These are phyloP conservation scores for Cornus kousa DNA, from an alignment of 148 eudicot genomes.

Conservation along the genomic window DNA sequence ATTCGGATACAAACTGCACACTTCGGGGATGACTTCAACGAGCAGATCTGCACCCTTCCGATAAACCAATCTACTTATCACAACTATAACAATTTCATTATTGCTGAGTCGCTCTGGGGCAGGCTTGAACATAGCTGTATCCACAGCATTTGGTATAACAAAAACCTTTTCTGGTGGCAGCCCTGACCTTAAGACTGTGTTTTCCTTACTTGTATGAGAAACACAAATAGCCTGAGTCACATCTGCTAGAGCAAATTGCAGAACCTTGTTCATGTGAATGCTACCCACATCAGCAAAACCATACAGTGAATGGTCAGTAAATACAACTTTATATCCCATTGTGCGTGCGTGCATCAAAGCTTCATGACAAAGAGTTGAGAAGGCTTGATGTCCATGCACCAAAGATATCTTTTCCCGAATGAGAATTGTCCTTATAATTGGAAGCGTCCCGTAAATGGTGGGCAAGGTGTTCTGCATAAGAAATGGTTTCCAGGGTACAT, in stretches of 20 bases:
- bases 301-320: slow-evolving; percentile 97
- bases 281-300: slow-evolving; percentile 97
- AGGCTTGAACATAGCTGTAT: slow-evolving; percentile 96
- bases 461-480: slow-evolving; percentile 92
- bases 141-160: slow-evolving; percentile 97
- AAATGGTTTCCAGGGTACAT: slow-evolving; percentile 93
- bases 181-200: slow-evolving; percentile 89
- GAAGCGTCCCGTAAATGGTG: slow-evolving; percentile 86
- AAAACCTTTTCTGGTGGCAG: slow-evolving; percentile 84
- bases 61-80: slow-evolving; percentile 93
- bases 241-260: slow-evolving; percentile 93
- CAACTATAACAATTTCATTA: slow-evolving; percentile 78
- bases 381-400: slow-evolving; percentile 99
- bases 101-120: slow-evolving; percentile 59
- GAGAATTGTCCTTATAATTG: slow-evolving; percentile 77
- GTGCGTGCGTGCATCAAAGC: slow-evolving; percentile 98
- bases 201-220: slow-evolving; percentile 98
- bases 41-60: slow-evolving; percentile 97
- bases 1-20: slow-evolving; percentile 79
- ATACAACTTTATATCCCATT: slow-evolving; percentile 94
- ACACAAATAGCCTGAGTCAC: slow-evolving; percentile 93
- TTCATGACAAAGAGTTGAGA: slow-evolving; percentile 96
- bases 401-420: slow-evolving; percentile 81
- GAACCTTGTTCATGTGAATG: slow-evolving; percentile 95
- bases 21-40: slow-evolving; percentile 98